Evolutionary conservation across 495 filamentous ascomycete species (phyloP), one percentile per base, ranked within the genome.

Genomic region (Penicillium mononematosum): DNA sequence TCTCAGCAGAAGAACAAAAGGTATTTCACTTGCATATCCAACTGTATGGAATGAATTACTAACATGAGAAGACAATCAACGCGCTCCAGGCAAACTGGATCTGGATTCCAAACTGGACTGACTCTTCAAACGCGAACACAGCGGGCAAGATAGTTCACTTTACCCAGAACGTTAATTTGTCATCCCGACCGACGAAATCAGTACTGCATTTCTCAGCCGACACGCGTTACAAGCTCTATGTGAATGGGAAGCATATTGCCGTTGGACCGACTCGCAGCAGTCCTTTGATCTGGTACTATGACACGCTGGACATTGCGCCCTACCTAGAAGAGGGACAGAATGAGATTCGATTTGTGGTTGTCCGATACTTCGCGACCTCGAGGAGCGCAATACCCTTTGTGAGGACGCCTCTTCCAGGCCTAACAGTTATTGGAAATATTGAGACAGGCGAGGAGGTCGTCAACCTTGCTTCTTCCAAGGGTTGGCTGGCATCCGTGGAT

Each of bases 251-350:
- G 0, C 65, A 65, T 12, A 58, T 75, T n/a, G 65, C 69, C 10
- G 68, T 74, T 10, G 71, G 73, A 4, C 72, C 73, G 12, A 55
- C 64, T 9, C 58, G 70, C 36, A 65, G 72, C 39, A 70, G 65
- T 48, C 70, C 64, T 0, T 62, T 62, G 25, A 74, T 73, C 12
- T 76, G 73, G 71, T 71, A 74, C 34, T 76, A 74, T 55, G 73
- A 76, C 41, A 67, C 67, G 3, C 42, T 73, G 5, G 71, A 76
- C 48, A 74, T 76, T 44, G 61, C 68, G 20, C 55, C 68, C 1
- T 70, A 63, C 52, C 58, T 74, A 1, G 53, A 51, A 4, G 17
- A 42, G 3, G 73, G 73, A 2, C 11, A 60, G 0, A 74, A 76
- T 67, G 61, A 65, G 16, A 57, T 76, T 8, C 38, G n/a, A 1